Conservation (phyloP, 129 eudicot genomes). For the Deinandra increscens region DNA sequence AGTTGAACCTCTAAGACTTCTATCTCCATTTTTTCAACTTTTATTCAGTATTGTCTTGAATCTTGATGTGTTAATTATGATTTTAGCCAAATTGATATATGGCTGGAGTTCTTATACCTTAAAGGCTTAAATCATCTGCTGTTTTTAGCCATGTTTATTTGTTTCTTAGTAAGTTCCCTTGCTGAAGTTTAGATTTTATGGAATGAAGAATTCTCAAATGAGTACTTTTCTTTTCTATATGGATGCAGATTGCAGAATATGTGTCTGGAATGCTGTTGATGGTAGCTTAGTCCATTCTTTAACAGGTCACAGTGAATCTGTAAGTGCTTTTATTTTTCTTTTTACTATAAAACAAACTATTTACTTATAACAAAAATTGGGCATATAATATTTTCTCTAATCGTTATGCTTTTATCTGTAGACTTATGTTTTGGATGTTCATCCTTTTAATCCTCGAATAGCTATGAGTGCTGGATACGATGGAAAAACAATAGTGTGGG, state of each 20-base stretch:
- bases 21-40: background rate
- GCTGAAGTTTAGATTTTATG: conserved; percentile 12
- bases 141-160: background rate
- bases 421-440: conserved; percentile 98
- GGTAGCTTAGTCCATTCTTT: conserved; percentile 96
- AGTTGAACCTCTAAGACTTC: background rate
- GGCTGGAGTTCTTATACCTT: background rate
- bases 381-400: conserved; percentile 13
- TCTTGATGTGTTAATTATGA: background rate
- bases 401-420: conserved; percentile 28
- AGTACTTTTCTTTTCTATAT: conserved; percentile 20
- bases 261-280: conserved; percentile 99
- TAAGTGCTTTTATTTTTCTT: conserved; percentile 41
- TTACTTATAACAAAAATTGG: background rate
- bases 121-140: background rate
- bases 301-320: conserved; percentile 94
- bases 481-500: conserved; percentile 97
- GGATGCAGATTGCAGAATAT: conserved; percentile 92
- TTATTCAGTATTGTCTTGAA: background rate
- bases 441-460: conserved; percentile 95
- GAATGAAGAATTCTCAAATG: conserved; percentile 21
- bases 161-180: conserved; percentile 14
- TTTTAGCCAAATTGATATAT: background rate
- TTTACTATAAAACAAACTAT: background rate
- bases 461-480: conserved; percentile 99